Evolutionary conservation across 257 asterid genomes (phyloP), one percentile per base, ranked within the genome.

Genomic region (Solanum sitiens): DNA sequence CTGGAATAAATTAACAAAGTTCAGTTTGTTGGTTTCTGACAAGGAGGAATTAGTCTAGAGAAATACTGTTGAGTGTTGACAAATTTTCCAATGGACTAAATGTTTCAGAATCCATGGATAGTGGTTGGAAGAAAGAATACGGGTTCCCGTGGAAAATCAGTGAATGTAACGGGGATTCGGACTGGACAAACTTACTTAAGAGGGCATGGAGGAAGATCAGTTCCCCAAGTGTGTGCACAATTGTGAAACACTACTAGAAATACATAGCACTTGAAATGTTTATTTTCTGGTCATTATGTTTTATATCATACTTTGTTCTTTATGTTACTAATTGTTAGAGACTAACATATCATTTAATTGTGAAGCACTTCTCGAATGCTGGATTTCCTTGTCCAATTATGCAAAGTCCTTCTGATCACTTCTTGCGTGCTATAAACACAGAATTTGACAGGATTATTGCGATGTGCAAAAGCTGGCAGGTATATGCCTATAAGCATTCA

Each of bases 391-490:
- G 99, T 90, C 99, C 99, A 12, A 97, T 97, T 89, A 97, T 97
- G 99, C 99, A 97, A 95, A 97, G 99, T 91, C 99, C 99, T 68
- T 95, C 99, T 0, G 99, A 97, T 91, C 99, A 97, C 91, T 97
- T 97, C 83, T 95, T 97, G 87, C 98, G 99, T 83, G 99, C 99
- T 70, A 97, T 97, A 91, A 96, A 97, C 89, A 96, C 99, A 6
- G 99, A 97, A 89, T 97, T 97, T 37, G 99, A 97, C 91, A 92
- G 99, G 93, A 97, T 97, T 88, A 97, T 97, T 90, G 98, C 98
- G 23, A 97, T 96, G 98, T 97, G 98, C 98, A 97, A 95, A 94
- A 97, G 96, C 89, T 97, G 99, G 99, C 99, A 96, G 99, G 99
- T 97, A 92, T 56, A 18, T 76, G 86, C 45, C 80, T 73, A 86